Conservation (phyloP, 1,139 yeast genomes). For the Nakaseomyces nivariensis region DNA sequence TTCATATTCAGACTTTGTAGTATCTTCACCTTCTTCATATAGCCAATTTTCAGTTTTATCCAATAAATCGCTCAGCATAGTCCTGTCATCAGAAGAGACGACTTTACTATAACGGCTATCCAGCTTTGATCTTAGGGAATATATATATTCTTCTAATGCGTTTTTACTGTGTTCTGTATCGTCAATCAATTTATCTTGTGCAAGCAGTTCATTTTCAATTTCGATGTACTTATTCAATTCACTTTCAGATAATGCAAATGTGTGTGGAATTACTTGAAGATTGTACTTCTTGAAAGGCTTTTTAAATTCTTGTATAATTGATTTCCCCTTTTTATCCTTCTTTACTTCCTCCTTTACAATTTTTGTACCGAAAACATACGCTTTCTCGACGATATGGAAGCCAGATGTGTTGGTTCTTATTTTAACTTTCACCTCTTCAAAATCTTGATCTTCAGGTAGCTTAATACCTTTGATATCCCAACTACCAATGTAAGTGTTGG, state of each 20-base stretch:
- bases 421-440: constrained; percentile 82
- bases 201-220: constrained; percentile 69
- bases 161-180: constrained; percentile 98
- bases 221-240: constrained; percentile 56
- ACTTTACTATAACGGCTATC: constrained; percentile 72
- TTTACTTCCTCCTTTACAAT: background rate
- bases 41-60: constrained; percentile 93
- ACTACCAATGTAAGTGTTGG: constrained; percentile 57
- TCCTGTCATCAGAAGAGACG: constrained; percentile 73
- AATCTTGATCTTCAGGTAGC: constrained; percentile 61
- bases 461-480: constrained; percentile 83
- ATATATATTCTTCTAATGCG: constrained; percentile 95
- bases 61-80: constrained; percentile 60
- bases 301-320: background rate
- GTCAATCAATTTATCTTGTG: constrained; percentile 90
- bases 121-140: constrained; percentile 90
- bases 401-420: constrained; percentile 96
- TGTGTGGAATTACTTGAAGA: constrained; percentile 47
- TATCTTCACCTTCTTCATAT: constrained; percentile 92
- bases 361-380: constrained; percentile 74
- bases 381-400: constrained; percentile 82
- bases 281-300: constrained; percentile 56
- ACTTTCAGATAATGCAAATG: constrained; percentile 54
- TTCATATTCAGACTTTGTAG: constrained; percentile 90
- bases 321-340: background rate